Evolutionary conservation across 306 rosid species (phyloP).

Genomic region (Lithocarpus polystachyus): DNA sequence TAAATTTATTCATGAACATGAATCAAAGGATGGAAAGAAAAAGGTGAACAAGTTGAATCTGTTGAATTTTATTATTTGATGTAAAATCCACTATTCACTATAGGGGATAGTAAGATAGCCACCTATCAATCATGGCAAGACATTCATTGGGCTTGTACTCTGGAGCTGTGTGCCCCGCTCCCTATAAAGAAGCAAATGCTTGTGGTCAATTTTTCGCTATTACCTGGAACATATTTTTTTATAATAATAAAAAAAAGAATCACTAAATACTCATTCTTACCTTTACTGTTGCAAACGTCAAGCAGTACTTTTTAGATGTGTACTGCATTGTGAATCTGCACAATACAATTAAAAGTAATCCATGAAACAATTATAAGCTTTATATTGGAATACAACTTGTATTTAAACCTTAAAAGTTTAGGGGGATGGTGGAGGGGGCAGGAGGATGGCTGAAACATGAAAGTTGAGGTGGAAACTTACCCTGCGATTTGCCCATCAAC

Average conservation of each 20-base stretch:
- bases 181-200: not conserved
- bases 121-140: constrained; percentile 18
- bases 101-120: not conserved
- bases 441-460: too few species aligned
- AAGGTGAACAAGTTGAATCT: too few species aligned
- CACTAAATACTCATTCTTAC: constrained; percentile 12
- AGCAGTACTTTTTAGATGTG: not conserved
- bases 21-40: too few species aligned
- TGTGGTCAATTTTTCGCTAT: too few species aligned
- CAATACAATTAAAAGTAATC: not conserved
- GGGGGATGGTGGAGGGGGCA: too few species aligned
- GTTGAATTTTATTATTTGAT: too few species aligned
- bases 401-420: not conserved
- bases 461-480: constrained; percentile 18
- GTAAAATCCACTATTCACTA: not conserved
- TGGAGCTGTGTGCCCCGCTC: constrained; percentile 31
- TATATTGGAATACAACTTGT: too few species aligned
- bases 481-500: constrained; percentile 41
- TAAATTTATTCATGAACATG: too few species aligned
- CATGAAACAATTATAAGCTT: too few species aligned
- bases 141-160: constrained; percentile 26
- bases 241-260: not conserved
- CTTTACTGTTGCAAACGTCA: constrained; percentile 45
- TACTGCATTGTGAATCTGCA: constrained; percentile 25
- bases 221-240: too few species aligned